Evolutionary conservation across 441 rosid species (phyloP).

Genomic region (Kokia cookei): DNA sequence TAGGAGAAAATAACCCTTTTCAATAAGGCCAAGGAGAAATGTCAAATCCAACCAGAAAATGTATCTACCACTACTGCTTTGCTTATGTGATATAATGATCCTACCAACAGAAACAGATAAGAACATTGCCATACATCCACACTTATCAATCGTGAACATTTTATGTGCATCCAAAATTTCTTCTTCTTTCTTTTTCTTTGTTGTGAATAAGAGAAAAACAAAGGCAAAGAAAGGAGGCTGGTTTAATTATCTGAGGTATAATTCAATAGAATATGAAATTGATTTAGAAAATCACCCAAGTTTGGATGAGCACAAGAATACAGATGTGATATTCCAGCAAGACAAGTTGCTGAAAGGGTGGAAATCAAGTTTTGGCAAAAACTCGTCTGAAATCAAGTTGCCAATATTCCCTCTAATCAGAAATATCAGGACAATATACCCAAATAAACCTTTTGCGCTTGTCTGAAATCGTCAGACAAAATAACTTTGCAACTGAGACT

Average conservation of each 20-base stretch:
- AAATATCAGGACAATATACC: not conserved
- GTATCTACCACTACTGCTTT: not conserved
- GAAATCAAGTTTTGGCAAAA: not conserved
- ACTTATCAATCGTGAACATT: not conserved
- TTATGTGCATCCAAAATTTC: not conserved
- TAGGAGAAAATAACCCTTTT: not conserved
- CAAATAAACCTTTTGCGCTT: not conserved
- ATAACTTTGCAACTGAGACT: not conserved
- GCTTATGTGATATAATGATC: not conserved
- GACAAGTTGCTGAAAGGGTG: not conserved
- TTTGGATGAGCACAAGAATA: not conserved
- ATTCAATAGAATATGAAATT: not conserved
- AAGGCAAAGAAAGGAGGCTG: not conserved
- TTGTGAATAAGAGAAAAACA: not conserved
- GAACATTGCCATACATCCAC: not conserved
- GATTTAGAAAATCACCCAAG: not conserved
- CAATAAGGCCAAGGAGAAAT: not conserved
- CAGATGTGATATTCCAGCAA: not conserved
- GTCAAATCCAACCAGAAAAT: not conserved
- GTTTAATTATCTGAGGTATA: not conserved
- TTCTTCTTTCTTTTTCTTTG: not conserved
- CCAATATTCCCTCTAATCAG: not conserved
- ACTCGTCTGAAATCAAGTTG: not conserved
- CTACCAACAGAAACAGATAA: not conserved
- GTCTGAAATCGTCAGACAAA: not conserved